phyloP scores from a whole-genome alignment of 495 filamentous ascomycete genomes.

The Terfezia claveryi region DNA sequence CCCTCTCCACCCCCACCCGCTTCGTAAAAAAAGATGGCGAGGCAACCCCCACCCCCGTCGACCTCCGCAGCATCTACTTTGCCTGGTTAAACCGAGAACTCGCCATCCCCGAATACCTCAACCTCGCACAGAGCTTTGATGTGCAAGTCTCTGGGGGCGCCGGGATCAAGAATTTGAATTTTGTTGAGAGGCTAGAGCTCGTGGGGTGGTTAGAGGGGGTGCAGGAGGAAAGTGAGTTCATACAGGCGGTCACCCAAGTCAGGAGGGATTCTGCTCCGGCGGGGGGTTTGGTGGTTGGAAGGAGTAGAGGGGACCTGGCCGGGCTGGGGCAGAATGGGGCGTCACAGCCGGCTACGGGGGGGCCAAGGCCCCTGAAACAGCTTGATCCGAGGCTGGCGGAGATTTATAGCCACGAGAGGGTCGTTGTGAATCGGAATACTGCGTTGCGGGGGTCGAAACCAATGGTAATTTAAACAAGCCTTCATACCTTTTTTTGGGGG shows the following conservation, averaged over 20 bases:
- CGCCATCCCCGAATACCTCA: slow-evolving; percentile 72
- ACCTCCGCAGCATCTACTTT: slow-evolving; percentile 85
- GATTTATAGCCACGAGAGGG: slow-evolving; percentile 77
- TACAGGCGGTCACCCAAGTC: slow-evolving; percentile 36
- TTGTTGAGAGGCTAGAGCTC: slow-evolving; percentile 73
- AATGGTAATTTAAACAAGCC: slow-evolving; percentile 29
- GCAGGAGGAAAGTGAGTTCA: slow-evolving; percentile 73
- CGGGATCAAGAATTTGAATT: slow-evolving; percentile 62
- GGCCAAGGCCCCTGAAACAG: slow-evolving; percentile 26
- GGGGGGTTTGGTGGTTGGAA: slow-evolving; percentile 11
- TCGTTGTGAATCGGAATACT: slow-evolving; percentile 79
- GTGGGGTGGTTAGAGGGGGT: slow-evolving; percentile 81
- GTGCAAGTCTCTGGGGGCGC: slow-evolving; percentile 29
- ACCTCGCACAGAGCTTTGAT: slow-evolving; percentile 44
- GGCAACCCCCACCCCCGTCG: slow-evolving; percentile 29
- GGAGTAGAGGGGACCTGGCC: slow-evolving; percentile 2
- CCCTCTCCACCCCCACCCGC: slow-evolving; percentile 57
- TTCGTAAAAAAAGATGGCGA: slow-evolving; percentile 45
- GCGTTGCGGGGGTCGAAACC: slow-evolving; percentile 74
- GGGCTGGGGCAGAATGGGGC: slow-evolving; percentile 30
- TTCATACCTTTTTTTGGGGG: not conserved
- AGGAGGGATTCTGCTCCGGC: slow-evolving; percentile 28
- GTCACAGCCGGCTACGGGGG: slow-evolving; percentile 26
- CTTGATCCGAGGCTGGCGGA: slow-evolving; percentile 60
- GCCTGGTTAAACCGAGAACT: slow-evolving; percentile 82